phyloP scores from a whole-genome alignment of 2,329 filamentous ascomycete species.

The Pezicula neosporulosa region DNA sequence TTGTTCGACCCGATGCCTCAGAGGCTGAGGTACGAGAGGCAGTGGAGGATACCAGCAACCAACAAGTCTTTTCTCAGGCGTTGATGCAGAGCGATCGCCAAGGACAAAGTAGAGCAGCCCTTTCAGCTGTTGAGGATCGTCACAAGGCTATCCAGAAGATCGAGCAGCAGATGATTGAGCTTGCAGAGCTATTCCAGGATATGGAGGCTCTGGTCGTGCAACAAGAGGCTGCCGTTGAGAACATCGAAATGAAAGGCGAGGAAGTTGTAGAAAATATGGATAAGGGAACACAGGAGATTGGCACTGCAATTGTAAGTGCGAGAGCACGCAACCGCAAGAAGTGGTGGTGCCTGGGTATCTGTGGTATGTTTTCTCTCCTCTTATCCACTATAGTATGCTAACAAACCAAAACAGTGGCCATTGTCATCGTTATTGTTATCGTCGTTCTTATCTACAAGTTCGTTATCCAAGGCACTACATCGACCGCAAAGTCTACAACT shows the following conservation, averaged over 20 bases:
- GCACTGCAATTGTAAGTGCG: constrained; percentile 77
- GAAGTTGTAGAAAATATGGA: constrained; percentile 81
- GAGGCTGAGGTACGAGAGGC: constrained; percentile 76
- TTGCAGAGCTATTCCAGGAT: constrained; percentile 85
- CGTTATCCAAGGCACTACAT: constrained; percentile 31
- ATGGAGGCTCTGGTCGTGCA: constrained; percentile 82
- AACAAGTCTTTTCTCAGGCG: constrained; percentile 85
- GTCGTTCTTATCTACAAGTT: constrained; percentile 45
- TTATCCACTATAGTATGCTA: constrained; percentile 8
- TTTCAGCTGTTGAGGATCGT: constrained; percentile 76
- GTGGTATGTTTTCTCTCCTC: constrained; percentile 35
- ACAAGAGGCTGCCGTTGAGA: constrained; percentile 75
- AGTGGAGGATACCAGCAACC: constrained; percentile 64
- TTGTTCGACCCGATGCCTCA: constrained; percentile 77
- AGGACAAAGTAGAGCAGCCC: constrained; percentile 75
- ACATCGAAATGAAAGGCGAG: constrained; percentile 84
- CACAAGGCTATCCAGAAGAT: constrained; percentile 90
- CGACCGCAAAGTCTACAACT: not conserved
- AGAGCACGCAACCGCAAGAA: constrained; percentile 79
- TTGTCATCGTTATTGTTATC: constrained; percentile 46
- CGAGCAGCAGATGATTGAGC: constrained; percentile 82
- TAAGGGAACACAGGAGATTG: constrained; percentile 81
- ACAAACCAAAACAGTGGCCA: constrained; percentile 39
- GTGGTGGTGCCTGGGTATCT: constrained; percentile 89
- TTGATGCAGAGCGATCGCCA: constrained; percentile 77